Base-by-base conservation (phyloP, 805 yeast species). In the Yarrowia bubula region DNA sequence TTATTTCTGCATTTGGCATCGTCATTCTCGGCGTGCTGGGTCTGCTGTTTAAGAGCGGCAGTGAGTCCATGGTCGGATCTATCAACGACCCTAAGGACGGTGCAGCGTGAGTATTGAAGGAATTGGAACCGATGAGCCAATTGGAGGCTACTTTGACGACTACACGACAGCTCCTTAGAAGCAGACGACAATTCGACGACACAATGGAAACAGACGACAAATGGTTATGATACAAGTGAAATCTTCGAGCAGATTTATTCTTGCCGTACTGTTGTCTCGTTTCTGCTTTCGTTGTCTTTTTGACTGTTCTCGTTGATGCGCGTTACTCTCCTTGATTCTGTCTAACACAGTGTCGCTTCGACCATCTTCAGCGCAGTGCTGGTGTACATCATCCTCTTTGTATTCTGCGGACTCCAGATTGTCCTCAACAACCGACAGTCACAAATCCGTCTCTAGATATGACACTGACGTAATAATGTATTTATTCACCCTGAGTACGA, bases 61-160 rank as follows among this genome's bases (percentile, higher is more conserved):
- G 90, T 75, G 98, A 93, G 78, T 83, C 96, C 18, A 87, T 93
- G 89, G 87, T 92, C 79, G 99, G 99, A 4, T 89, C 97, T 43
- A 85, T 86, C 67, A 86, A 81, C 70, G 97, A 92, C 74, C 99
- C 99, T 13, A 90, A 84, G 70, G 95, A 95, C 74, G 98, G 98
- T 14, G 85, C 86, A 68, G 96, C 95, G 83, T 78, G 71, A 73
- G 82, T 78, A 51, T 37, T 4, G 37, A n/a, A 22, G 22, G 28
- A 22, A 22, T 22, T 22, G 28, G 28, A 22, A 22, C 28, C 28
- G 28, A 22, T 22, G 28, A 5, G 28, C 5, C 28, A 22, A 22
- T 22, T n/a, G 10, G 18, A 6, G 8, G 15, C 8, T 7, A 15
- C 43, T n/a, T 17, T 7, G 43, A 39, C 43, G 22, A 7, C 22